Conservation (phyloP, 2,329 filamentous ascomycete species). For the Penicillium expansum region DNA sequence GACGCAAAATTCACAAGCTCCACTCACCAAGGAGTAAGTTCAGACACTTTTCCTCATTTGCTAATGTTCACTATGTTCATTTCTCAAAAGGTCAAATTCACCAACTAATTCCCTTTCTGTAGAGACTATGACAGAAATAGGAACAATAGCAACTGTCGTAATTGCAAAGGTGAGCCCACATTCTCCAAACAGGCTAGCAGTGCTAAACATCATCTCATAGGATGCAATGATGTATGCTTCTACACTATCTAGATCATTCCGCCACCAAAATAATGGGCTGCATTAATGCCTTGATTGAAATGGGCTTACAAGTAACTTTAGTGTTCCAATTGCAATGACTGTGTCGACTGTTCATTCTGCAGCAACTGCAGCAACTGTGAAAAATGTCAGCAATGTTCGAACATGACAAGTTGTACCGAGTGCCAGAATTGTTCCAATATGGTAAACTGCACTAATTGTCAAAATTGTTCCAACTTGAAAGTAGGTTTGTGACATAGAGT, state of each 20-base stretch:
- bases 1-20: neutral
- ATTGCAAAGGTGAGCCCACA: neutral
- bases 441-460: neutral
- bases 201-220: neutral
- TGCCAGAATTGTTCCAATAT: neutral
- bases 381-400: neutral
- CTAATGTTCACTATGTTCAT: neutral
- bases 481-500: neutral
- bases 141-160: slow-evolving; percentile 1
- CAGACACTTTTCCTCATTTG: neutral
- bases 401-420: neutral
- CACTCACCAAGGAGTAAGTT: neutral
- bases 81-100: neutral
- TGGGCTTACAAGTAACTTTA: neutral
- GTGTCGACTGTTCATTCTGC: slow-evolving; percentile 2
- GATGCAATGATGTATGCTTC: slow-evolving; percentile 1
- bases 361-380: neutral
- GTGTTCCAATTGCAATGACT: slow-evolving; percentile 1
- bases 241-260: neutral
- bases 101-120: neutral
- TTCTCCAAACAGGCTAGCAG: neutral
- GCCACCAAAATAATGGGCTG: neutral
- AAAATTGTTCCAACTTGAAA: neutral
- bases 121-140: neutral
- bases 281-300: neutral